Percentiles rank a stretch among this genome's conserved stretches.
phyloP scores from a whole-genome alignment of 768 basidiomycete species.

The Pulveroboletus sp. region DNA sequence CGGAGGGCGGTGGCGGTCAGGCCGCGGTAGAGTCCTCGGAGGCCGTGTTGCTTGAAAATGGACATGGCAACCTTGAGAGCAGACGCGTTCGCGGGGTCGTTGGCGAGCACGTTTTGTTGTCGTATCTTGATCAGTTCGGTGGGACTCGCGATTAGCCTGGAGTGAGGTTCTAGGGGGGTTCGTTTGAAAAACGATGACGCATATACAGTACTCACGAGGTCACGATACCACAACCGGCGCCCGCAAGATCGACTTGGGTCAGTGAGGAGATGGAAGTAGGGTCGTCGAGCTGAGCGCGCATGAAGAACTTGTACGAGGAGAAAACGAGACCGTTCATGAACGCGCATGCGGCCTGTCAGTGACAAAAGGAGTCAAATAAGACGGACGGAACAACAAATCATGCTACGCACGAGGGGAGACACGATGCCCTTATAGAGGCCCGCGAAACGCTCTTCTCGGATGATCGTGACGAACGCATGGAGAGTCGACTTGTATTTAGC shows the following conservation, averaged over 20 bases:
- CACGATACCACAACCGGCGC: conserved; percentile 73
- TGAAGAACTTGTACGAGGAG: conserved; percentile 75
- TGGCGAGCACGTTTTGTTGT: conserved; percentile 54
- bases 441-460: conserved; percentile 62
- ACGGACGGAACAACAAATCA: not conserved
- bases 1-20: conserved; percentile 67
- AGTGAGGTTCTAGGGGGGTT: no score
- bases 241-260: conserved; percentile 70
- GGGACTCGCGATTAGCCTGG: conserved; percentile 38
- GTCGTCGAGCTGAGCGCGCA: conserved; percentile 57
- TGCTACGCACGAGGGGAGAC: conserved; percentile 66
- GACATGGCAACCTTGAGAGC: conserved; percentile 50
- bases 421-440: conserved; percentile 75
- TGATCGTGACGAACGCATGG: conserved; percentile 63
- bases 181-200: no score
- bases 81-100: conserved; percentile 36
- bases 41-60: conserved; percentile 53
- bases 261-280: conserved; percentile 54
- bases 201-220: conserved; percentile 56
- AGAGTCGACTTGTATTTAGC: conserved; percentile 57
- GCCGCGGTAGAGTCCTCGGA: conserved; percentile 75
- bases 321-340: conserved; percentile 86
- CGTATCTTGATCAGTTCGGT: conserved; percentile 88
- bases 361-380: not conserved
- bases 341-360: conserved; percentile 57